Evolutionary conservation across 1,284 basidiomycete genomes (phyloP).

Genomic region (Malassezia dermatis): DNA sequence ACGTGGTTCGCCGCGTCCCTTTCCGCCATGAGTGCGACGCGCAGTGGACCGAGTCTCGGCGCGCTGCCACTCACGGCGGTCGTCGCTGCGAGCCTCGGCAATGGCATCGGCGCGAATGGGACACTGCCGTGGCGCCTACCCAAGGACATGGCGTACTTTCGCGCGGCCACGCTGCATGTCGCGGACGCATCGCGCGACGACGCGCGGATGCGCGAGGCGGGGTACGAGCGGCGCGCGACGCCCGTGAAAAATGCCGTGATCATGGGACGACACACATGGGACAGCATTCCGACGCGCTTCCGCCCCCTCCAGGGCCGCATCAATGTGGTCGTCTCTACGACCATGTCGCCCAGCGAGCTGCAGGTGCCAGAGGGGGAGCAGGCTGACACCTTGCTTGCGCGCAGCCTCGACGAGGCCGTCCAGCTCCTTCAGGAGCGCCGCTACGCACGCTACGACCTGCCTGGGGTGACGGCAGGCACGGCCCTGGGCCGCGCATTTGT

Average conservation of each 20-base stretch:
- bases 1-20: not conserved
- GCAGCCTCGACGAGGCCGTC: constrained; percentile 14
- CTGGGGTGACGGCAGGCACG: not conserved
- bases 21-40: not conserved
- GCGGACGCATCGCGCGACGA: constrained; percentile 3
- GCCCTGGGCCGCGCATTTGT: constrained; percentile 15
- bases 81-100: constrained; percentile 74
- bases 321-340: constrained; percentile 67
- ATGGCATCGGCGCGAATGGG: constrained; percentile 73
- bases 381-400: constrained; percentile 12
- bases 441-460: constrained; percentile 1
- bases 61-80: constrained; percentile 63
- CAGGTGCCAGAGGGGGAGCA: not conserved
- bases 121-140: constrained; percentile 78
- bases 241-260: constrained; percentile 64
- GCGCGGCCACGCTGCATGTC: constrained; percentile 61
- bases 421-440: constrained; percentile 10
- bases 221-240: constrained; percentile 27
- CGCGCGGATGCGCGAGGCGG: constrained; percentile 7
- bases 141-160: constrained; percentile 88
- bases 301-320: constrained; percentile 66
- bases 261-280: constrained; percentile 97
- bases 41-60: constrained; percentile 10
- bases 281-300: constrained; percentile 82
- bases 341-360: not conserved